Evolutionary conservation across 208 protist species (phyloP), one percentile per base, ranked within the genome.

Genomic region (Trypanosoma platydactyli): DNA sequence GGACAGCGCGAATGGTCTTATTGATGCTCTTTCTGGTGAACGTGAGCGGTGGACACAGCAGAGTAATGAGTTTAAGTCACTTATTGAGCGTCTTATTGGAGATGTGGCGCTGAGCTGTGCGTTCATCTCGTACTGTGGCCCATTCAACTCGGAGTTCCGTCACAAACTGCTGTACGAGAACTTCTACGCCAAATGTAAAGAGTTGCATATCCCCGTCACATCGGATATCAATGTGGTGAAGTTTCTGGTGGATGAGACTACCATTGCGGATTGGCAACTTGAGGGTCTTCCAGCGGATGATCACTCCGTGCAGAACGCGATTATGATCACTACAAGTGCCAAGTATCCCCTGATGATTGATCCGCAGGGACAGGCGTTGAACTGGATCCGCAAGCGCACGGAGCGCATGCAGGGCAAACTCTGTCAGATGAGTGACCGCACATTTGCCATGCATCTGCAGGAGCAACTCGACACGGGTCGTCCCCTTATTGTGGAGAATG

Each of bases 271-370:
- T 69, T 99, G 98, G 98, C 96, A 98, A 72, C 76, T 99, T 48
- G 94, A 99, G 76, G 97, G 97, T 18, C 83, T 99, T 29, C 98
- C 98, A 45, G 97, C 95, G 20, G 98, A 99, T 83, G 97, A 98
- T 71, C 97, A 99, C 77, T 99, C 98, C 18, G 90, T 99, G 16
- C 97, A 99, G 84, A 99, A 99, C 81, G 98, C 96, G 55, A 99
- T 99, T 73, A 98, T 99, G 85, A 97, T 99, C 67, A 99, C 97
- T 35, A 92, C 91, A 33, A 95, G 88, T 83, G 79, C 72, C 62
- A 95, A 98, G 75, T 99, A 93, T 76, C 97, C 98, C 55, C 83
- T 99, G 27, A 89, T 99, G 82, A 98, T 99, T 56, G 98, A 99
- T 65, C 98, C 98, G 29, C 98, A 99, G 78, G 97, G 96, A 27